phyloP scores from a whole-genome alignment of 164 flowering plant species.

The Saururus chinensis region DNA sequence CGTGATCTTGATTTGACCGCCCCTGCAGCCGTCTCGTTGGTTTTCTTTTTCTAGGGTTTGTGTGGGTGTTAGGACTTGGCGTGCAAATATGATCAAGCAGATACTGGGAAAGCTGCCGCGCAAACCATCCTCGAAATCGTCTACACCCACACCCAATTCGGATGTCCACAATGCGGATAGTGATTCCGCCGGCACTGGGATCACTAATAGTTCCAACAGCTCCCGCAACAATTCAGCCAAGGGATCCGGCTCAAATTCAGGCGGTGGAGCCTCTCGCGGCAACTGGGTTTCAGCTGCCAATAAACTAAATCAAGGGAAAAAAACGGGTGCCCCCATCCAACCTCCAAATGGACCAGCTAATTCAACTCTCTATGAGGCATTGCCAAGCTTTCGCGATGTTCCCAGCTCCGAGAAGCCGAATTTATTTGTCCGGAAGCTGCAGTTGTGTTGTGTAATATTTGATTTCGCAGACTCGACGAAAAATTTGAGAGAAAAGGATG shows the following conservation, averaged over 20 bases:
- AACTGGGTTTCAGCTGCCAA: constrained; percentile 10
- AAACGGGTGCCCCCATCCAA: constrained; percentile 18
- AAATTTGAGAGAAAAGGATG: constrained; percentile 62
- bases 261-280: constrained; percentile 11
- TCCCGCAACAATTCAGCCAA: constrained; percentile 22
- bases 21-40: no score
- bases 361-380: constrained; percentile 37
- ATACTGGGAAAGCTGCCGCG: constrained; percentile 63
- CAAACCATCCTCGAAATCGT: constrained; percentile 61
- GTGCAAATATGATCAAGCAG: constrained; percentile 60
- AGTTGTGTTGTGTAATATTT: constrained; percentile 65
- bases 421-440: constrained; percentile 56
- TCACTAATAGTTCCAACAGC: constrained; percentile 12
- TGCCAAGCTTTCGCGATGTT: constrained; percentile 69
- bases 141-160: constrained; percentile 16
- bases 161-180: constrained; percentile 24
- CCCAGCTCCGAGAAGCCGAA: constrained; percentile 62
- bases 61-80: constrained; percentile 15
- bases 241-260: constrained; percentile 15
- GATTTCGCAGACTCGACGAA: constrained; percentile 60
- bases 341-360: constrained; percentile 17
- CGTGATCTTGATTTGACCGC: no score
- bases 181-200: constrained; percentile 15
- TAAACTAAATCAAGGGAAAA: constrained; percentile 42
- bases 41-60: not conserved